Evolutionary conservation across 495 filamentous ascomycete species (phyloP).

Genomic region (Tuber brumale): DNA sequence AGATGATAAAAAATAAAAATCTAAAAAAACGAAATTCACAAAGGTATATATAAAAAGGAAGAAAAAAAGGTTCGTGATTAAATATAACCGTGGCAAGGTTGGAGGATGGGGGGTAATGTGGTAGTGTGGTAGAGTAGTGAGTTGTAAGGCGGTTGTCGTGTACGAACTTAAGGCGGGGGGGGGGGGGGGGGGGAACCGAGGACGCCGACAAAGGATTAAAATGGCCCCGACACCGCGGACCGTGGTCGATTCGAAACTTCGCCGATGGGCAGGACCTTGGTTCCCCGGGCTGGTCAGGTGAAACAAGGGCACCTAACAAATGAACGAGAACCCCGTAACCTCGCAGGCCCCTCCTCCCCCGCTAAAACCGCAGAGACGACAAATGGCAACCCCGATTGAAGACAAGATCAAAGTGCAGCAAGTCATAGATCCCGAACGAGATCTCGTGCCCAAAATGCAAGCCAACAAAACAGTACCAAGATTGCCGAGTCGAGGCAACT

Average conservation of each 20-base stretch:
- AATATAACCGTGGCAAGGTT: constrained; percentile 17
- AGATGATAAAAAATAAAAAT: constrained; percentile 1
- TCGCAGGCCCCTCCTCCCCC: constrained; percentile 9
- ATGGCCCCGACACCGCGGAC: not conserved
- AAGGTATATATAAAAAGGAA: constrained; percentile 14
- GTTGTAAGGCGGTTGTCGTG: constrained; percentile 5
- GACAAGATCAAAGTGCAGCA: constrained; percentile 26
- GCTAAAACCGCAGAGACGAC: not conserved
- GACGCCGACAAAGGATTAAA: constrained; percentile 21
- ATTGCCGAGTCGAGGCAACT: constrained; percentile 32
- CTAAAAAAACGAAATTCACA: not conserved
- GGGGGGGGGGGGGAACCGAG: constrained; percentile 8
- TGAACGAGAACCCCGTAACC: constrained; percentile 31
- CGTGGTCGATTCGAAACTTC: constrained; percentile 1
- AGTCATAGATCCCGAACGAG: constrained; percentile 36
- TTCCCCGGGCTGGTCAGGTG: not conserved
- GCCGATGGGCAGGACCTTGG: not conserved
- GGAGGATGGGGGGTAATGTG: constrained; percentile 9
- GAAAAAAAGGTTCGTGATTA: constrained; percentile 13
- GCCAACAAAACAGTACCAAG: constrained; percentile 21
- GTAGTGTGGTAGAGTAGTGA: constrained; percentile 9
- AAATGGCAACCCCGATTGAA: constrained; percentile 8
- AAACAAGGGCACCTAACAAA: constrained; percentile 13
- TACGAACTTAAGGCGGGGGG: constrained; percentile 6
- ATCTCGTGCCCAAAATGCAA: constrained; percentile 27